Percentiles rank a stretch among this genome's conserved stretches.
phyloP scores from a whole-genome alignment of 2,329 filamentous ascomycete species.

The Kalaharituber pfeilii region DNA sequence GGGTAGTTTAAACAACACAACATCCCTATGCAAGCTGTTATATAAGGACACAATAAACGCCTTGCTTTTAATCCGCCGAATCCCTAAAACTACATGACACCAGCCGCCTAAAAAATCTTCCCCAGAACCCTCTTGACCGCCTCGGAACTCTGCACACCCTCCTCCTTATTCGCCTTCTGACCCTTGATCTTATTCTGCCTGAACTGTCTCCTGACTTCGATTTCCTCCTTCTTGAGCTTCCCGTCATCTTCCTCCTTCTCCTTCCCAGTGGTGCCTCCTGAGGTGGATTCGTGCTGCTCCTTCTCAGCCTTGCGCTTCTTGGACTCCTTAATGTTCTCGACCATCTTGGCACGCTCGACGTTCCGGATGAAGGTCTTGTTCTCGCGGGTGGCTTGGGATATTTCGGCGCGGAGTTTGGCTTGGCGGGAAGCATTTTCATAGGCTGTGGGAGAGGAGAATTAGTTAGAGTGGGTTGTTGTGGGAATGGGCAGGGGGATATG shows the following conservation, averaged over 20 bases:
- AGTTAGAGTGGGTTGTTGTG: background rate
- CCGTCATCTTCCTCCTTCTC: conserved; percentile 19
- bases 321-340: conserved; percentile 53
- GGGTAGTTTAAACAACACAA: too few relatives aligned
- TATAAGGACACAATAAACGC: background rate
- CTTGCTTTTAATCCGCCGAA: background rate
- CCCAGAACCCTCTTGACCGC: background rate
- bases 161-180: conserved; percentile 28
- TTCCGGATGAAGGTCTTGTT: conserved; percentile 68
- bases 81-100: background rate
- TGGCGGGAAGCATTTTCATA: conserved; percentile 65
- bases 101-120: background rate
- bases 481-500: background rate
- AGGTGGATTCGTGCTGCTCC: conserved; percentile 4
- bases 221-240: conserved; percentile 9
- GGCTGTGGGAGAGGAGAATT: conserved; percentile 38
- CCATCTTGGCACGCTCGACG: conserved; percentile 62
- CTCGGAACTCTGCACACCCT: conserved; percentile 26
- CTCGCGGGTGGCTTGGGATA: conserved; percentile 56
- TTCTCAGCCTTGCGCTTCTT: conserved; percentile 32
- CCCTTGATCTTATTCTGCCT: conserved; percentile 46
- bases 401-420: conserved; percentile 59
- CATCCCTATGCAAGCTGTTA: too few relatives aligned
- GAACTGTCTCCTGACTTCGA: conserved; percentile 38
- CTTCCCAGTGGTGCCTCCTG: conserved; percentile 19